These are phyloP conservation scores for barrel medic (Medicago truncatula) DNA, from an alignment of 306 rosid genomes.

Conservation along the genomic window DNA sequence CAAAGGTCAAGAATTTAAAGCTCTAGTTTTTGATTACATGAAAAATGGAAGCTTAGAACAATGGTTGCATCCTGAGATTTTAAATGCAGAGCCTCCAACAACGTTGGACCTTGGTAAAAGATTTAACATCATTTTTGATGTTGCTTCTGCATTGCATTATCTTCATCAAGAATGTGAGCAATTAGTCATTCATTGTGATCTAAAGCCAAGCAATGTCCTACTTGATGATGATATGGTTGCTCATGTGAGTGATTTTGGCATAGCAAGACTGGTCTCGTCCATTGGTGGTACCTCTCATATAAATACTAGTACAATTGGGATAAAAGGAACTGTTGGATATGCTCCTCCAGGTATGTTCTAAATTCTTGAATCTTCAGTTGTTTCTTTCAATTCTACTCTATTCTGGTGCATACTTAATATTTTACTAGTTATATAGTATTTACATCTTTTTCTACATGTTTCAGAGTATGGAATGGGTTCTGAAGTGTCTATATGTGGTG, in stretches of 20 bases:
- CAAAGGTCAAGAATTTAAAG: conserved; percentile 38
- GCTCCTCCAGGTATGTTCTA: conserved; percentile 33
- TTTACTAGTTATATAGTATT: too few species aligned
- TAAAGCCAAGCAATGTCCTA: conserved; percentile 41
- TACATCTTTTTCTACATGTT: background rate
- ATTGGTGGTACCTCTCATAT: background rate
- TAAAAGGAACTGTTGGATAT: conserved; percentile 41
- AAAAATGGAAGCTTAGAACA: conserved; percentile 32
- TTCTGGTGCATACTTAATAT: too few species aligned
- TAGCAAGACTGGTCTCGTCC: conserved; percentile 18
- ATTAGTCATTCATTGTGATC: conserved; percentile 26
- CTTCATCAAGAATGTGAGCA: conserved; percentile 24
- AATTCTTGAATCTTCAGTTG: background rate
- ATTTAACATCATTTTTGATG: conserved; percentile 11
- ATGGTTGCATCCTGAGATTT: conserved; percentile 5
- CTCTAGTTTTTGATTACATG: conserved; percentile 33
- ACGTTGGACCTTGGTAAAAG: background rate
- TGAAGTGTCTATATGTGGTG: background rate
- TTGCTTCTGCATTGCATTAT: conserved; percentile 37
- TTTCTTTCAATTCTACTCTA: too few species aligned
- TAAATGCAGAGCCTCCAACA: background rate
- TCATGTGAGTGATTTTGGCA: conserved; percentile 35
- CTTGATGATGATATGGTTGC: conserved; percentile 34
- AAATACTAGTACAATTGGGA: conserved; percentile 27
- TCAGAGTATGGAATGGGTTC: background rate